A percentile compares a stretch with the other conserved stretches of the same genome.
Conservation (phyloP, 2,329 filamentous ascomycete genomes). For the Chrysoporthe puriensis region DNA sequence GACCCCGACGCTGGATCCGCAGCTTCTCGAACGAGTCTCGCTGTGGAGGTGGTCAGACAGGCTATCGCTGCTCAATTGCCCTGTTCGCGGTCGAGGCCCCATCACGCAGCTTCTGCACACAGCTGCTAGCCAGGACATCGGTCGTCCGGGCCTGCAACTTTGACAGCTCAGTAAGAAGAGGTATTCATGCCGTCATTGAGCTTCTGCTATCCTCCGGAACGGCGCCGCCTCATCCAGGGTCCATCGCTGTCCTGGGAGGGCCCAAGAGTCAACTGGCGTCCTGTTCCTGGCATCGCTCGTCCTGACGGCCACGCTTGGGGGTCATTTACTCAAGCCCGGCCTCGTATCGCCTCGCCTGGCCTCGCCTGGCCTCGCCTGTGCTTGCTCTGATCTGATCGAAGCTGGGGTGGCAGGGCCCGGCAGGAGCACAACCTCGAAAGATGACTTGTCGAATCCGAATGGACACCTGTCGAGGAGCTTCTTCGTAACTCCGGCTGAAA, state of each 20-base stretch:
- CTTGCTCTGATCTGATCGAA: neutral
- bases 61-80: neutral
- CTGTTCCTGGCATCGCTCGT: neutral
- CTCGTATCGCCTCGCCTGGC: constrained; percentile 1
- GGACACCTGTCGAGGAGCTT: neutral
- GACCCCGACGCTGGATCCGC: neutral
- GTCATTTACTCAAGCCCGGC: neutral
- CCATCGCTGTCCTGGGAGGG: neutral
- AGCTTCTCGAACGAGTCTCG: neutral
- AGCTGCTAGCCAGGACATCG: neutral
- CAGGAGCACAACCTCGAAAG: neutral
- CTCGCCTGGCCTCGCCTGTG: neutral
- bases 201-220: neutral
- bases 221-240: neutral
- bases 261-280: neutral
- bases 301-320: neutral
- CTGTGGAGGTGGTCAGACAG: neutral
- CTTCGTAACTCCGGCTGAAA: constrained; percentile 22
- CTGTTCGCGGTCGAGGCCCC: neutral
- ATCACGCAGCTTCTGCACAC: neutral
- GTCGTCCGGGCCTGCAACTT: neutral
- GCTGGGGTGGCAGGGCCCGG: neutral
- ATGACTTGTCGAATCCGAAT: neutral
- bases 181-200: neutral
- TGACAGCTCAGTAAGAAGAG: neutral